phyloP scores from a whole-genome alignment of 148 eudicot species.

The Rhododendron henanense region DNA sequence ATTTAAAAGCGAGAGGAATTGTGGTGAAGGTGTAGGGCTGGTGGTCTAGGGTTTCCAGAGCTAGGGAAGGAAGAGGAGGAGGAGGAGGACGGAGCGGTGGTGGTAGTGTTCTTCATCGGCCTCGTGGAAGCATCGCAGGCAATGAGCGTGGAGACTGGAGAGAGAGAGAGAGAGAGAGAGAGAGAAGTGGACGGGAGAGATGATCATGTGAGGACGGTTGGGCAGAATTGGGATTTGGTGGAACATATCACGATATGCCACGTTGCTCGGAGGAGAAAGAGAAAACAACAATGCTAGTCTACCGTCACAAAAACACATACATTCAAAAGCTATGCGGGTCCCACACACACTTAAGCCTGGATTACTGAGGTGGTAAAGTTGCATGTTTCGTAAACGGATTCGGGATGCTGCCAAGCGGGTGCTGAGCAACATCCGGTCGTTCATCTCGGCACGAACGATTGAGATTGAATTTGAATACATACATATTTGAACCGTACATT shows the following conservation, averaged over 20 bases:
- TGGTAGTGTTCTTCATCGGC: neutral
- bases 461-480: no score
- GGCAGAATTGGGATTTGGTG: neutral
- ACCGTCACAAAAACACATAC: no score
- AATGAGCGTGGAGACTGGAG: neutral
- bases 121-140: slow-evolving; percentile 12
- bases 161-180: neutral
- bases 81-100: neutral
- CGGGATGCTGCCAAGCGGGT: no score
- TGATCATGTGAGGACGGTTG: neutral
- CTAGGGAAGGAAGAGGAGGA: neutral
- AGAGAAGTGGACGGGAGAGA: neutral
- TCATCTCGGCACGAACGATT: no score
- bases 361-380: no score
- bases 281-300: neutral
- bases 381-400: no score
- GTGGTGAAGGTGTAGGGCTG: neutral
- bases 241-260: neutral
- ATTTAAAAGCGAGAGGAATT: neutral
- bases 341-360: no score
- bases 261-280: neutral
- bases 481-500: no score
- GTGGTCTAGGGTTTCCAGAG: slow-evolving; percentile 25
- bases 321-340: no score
- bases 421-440: no score